Evolutionary conservation across 208 protist genomes (phyloP), one percentile per base, ranked within the genome.

Genomic region (Crithidia mellificae): DNA sequence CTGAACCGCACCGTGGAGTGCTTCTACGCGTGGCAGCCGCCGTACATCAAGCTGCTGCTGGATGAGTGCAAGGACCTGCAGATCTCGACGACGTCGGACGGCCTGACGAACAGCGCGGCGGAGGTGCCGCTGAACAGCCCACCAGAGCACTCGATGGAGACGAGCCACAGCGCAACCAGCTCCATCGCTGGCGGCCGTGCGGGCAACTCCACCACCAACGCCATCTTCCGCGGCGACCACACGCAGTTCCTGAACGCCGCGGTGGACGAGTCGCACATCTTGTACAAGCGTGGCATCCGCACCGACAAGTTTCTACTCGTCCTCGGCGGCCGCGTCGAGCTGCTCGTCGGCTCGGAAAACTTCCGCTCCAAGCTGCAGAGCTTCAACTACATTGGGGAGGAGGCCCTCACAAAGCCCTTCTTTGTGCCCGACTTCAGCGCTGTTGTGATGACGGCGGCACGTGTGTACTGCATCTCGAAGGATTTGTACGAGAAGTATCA

Each of bases 351-450:
- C 9, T 30, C 74, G 8, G 80, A 90, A 34, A 74, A 66, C 25
- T 92, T 94, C 68, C 55, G 65, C 49, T 72, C 78, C 19, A 77
- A 62, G 49, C 76, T 84, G 27, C 78, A 66, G 41, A 84, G 83
- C 49, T 96, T 94, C 63, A 64, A 88, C 36, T 85, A 67, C 53
- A 63, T 96, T 20, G 91, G 80, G 2, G 88, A 93, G 68, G 81
- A 88, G 66, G 88, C 88, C 11, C 82, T 96, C 25, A 85, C 70
- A 17, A 71, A 72, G 36, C 44, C 72, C 27, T 77, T 84, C 43
- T 96, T 91, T 49, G 64, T 81, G 12, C 86, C 91, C 0, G 88
- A 91, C 52, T 96, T 80, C 78, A 93, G 85, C 59, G 91, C 88
- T 4, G 55, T 92, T 12, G 84, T 96, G n/a, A 52, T 81, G 14